phyloP scores from a whole-genome alignment of 2,329 filamentous ascomycete genomes.

The Aspergillus quadricinctus region DNA sequence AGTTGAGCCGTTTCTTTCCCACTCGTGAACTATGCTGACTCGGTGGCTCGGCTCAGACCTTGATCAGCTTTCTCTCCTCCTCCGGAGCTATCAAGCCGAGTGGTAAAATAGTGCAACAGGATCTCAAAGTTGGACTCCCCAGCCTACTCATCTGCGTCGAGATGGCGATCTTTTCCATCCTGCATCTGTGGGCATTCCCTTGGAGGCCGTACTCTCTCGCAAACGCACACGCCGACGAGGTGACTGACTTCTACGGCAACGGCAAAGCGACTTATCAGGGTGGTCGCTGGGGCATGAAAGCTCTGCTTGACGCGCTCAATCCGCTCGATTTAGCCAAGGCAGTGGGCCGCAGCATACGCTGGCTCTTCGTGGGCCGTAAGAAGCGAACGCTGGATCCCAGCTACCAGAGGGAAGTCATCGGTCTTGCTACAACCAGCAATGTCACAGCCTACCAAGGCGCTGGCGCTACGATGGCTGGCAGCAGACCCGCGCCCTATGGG shows the following conservation, averaged over 20 bases:
- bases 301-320: conserved; percentile 69
- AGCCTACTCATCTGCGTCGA: conserved; percentile 74
- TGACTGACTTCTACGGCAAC: conserved; percentile 39
- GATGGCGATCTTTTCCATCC: conserved; percentile 73
- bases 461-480: conserved; percentile 16
- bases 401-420: conserved; percentile 31
- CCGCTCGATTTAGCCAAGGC: conserved; percentile 80
- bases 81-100: conserved; percentile 61
- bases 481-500: conserved; percentile 21
- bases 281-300: conserved; percentile 60
- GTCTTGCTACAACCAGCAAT: conserved; percentile 21
- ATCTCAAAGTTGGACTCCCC: conserved; percentile 77
- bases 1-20: conserved; percentile 10
- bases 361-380: conserved; percentile 72
- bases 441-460: conserved; percentile 28
- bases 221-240: conserved; percentile 45
- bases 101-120: conserved; percentile 61
- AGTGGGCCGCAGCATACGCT: conserved; percentile 69
- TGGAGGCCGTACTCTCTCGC: conserved; percentile 63
- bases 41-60: conserved; percentile 30
- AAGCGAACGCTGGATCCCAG: conserved; percentile 38
- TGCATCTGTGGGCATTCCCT: conserved; percentile 80
- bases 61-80: conserved; percentile 60
- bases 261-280: conserved; percentile 56
- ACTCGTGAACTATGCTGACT: not conserved